Base-by-base conservation (phyloP, 208 protist species). In the Zelonia costaricensis region DNA sequence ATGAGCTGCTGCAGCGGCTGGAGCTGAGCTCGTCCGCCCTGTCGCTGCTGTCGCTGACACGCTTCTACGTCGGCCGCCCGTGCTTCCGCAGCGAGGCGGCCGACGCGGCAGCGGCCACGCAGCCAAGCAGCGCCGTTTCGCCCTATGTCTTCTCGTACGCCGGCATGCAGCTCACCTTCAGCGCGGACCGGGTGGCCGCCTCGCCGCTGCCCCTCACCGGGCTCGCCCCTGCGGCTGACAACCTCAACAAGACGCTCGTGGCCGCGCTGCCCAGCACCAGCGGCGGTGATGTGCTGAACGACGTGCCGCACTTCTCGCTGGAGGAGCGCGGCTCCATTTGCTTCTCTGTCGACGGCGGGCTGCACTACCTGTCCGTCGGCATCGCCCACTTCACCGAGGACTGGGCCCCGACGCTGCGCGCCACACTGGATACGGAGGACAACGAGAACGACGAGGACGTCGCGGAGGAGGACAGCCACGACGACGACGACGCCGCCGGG, bases 271-370 rank as follows among this genome's bases (percentile, higher is more conserved):
- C 77, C 27, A 60, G 64, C 48, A 15, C 46, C 38, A 42, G 27
- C 46, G 13, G 45, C 38, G 6, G 13, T 13, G 15, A n/a, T n/a
- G 10, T 4, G 7, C 7, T 31, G 16, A 49, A 15, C 2, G 39
- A 8, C 28, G 62, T 68, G 22, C 33, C 52, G 20, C 60, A 51
- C 40, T 84, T 67, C 76, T 65, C 62, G 3, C 76, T 82, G 39
- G 76, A 56, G 62, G 43, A 55, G 13, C 79, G 79, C 10, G 72
- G 57, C 44, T 78, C 78, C 10, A 59, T 89, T n/a, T 89, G 78
- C 55, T 58, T 92, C 44, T 92, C 86, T 27, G 79, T 86, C 15
- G 80, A 89, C 58, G 82, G 86, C 4, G 86, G 86, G 2, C 67
- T 55, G 23, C 75, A 82, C 42, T 87, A 85, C 63, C 28, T 88